These are phyloP conservation scores for Camelina sativa DNA, from an alignment of 345 rosid species.

Conservation along the genomic window DNA sequence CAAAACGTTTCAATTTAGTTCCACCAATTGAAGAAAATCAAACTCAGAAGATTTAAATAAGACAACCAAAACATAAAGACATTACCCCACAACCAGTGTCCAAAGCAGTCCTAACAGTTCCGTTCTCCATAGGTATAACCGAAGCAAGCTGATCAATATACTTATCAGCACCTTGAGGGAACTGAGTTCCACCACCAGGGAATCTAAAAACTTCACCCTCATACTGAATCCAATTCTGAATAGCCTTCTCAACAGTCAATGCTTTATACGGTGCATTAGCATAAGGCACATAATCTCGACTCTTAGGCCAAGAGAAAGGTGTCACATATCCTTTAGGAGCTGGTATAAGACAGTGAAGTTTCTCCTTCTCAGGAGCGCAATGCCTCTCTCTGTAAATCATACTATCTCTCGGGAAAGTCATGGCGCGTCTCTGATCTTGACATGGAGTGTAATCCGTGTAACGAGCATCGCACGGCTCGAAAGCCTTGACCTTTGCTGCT, in stretches of 20 bases:
- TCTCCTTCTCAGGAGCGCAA: constrained; percentile 76
- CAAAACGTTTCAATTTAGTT: not conserved
- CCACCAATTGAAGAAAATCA: constrained; percentile 2
- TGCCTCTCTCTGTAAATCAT: constrained; percentile 96
- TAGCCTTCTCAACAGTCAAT: constrained; percentile 98
- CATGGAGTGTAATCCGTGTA: constrained; percentile 95
- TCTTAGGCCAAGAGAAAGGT: constrained; percentile 99
- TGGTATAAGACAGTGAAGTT: constrained; percentile 81
- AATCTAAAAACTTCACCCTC: constrained; percentile 95
- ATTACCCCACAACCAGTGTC: constrained; percentile 99
- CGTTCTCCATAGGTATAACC: constrained; percentile 83
- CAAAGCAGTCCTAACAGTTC: constrained; percentile 93
- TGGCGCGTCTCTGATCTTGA: constrained; percentile 94
- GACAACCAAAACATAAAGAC: not conserved
- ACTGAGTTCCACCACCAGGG: constrained; percentile 99
- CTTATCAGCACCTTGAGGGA: constrained; percentile 98
- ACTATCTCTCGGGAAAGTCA: constrained; percentile 94
- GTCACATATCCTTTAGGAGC: constrained; percentile 96
- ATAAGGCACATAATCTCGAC: constrained; percentile 95
- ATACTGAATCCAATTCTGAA: constrained; percentile 98
- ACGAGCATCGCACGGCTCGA: constrained; percentile 67
- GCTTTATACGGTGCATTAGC: constrained; percentile 99
- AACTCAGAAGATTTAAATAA: not conserved
- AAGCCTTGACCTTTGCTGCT: constrained; percentile 56
- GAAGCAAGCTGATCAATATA: constrained; percentile 95